Base-by-base conservation (phyloP, 768 basidiomycete genomes). In the Pisolithus albus region DNA sequence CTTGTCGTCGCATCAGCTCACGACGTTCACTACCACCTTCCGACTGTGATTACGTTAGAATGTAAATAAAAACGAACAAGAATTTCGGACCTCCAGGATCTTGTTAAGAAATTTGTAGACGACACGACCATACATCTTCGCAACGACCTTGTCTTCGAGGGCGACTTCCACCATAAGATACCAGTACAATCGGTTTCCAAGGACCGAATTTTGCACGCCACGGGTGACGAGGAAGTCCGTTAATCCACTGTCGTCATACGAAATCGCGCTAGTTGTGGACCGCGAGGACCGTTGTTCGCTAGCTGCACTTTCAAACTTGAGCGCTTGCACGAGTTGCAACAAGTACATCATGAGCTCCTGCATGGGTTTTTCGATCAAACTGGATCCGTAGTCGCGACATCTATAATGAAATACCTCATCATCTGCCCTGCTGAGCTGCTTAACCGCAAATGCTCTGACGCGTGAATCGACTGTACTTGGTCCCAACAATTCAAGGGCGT, bases 161-260 rank as follows among this genome's bases (percentile, higher is more conserved):
- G 91, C 89, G 16, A 92, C 84, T 64, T 98, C 96, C 4, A 98
- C 94, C 82, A 93, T 92, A 50, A 98, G 82, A 61, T 98, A 99
- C 96, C 96, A 98, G 64, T 95, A 88, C 56, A 98, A 74, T 23
- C 90, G 78, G 59, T 97, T 97, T 0, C 94, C 96, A 2, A 99
- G 73, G 0, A 95, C 77, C 2, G 75, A 75, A 61, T 95, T 95
- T 56, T 79, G 74, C 11, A 92, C 90, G 16, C 90, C 91, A 19
- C 94, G 80, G 6, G 80, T 70, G 47, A 98, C 89, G 46, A 99
- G 74, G 64, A 98, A 97, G 59, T 95, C 92, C 1, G 93, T 86
- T 8, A 99, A 75, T 1, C 94, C 93, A 58, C 90, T 92, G 55
- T 96, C 93, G 43, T 92, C 89, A 52, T 94, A 88, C 0, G 88